Conservation (phyloP, 352 stramenopile species). For the Phytophthora syringae region DNA sequence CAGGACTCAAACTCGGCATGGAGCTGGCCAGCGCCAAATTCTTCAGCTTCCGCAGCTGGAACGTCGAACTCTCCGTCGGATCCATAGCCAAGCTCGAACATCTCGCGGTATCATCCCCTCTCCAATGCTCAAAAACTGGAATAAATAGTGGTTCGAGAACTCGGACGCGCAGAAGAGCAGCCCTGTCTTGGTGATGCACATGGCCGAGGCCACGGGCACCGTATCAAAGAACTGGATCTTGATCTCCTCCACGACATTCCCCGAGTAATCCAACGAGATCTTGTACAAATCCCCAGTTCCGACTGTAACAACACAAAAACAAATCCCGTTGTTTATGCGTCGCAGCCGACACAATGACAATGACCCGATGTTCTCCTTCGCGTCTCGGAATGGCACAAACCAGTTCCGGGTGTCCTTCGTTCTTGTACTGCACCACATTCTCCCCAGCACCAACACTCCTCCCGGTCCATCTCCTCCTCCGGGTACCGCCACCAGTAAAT, state of each 20-base stretch:
- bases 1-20: slow-evolving; percentile 91
- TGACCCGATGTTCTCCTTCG: slow-evolving; percentile 77
- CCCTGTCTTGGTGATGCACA: slow-evolving; percentile 98
- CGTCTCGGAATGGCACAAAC: slow-evolving; percentile 80
- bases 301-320: slow-evolving; percentile 98
- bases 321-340: slow-evolving; percentile 95
- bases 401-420: slow-evolving; percentile 90
- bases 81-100: slow-evolving; percentile 81
- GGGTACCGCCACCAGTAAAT: slow-evolving; percentile 93
- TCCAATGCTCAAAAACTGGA: slow-evolving; percentile 97
- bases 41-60: slow-evolving; percentile 86
- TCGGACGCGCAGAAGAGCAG: slow-evolving; percentile 97
- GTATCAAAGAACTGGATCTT: slow-evolving; percentile 97
- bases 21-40: slow-evolving; percentile 87
- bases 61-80: slow-evolving; percentile 61
- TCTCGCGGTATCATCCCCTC: slow-evolving; percentile 89
- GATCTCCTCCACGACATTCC: slow-evolving; percentile 82
- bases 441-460: slow-evolving; percentile 97
- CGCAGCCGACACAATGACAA: slow-evolving; percentile 93
- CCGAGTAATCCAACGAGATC: slow-evolving; percentile 92
- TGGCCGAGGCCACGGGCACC: slow-evolving; percentile 90
- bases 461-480: slow-evolving; percentile 85
- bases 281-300: slow-evolving; percentile 99
- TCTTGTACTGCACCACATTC: slow-evolving; percentile 98
- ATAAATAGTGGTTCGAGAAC: slow-evolving; percentile 98